These are phyloP conservation scores for Dryas octopetala DNA, from an alignment of 306 rosid genomes.

Conservation along the genomic window DNA sequence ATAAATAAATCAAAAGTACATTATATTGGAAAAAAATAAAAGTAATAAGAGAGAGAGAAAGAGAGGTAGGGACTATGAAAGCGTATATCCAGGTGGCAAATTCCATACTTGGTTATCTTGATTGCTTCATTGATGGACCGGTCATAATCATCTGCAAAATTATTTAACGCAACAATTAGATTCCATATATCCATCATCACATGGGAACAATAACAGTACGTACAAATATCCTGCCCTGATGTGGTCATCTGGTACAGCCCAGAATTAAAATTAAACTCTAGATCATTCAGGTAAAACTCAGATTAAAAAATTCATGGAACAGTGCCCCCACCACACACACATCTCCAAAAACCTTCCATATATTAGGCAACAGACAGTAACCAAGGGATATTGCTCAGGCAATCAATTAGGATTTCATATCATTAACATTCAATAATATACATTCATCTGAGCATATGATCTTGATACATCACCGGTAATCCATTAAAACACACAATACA, in stretches of 20 bases:
- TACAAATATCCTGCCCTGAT: background rate
- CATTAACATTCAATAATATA: background rate
- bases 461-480: background rate
- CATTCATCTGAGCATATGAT: background rate
- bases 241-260: background rate
- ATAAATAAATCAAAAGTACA: slow-evolving; percentile 16
- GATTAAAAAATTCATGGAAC: background rate
- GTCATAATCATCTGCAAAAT: slow-evolving; percentile 87
- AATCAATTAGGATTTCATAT: background rate
- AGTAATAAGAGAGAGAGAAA: background rate
- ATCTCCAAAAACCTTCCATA: background rate
- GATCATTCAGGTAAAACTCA: background rate
- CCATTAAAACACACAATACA: background rate
- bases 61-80: background rate
- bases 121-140: slow-evolving; percentile 96
- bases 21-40: background rate
- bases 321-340: background rate
- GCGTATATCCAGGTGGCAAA: slow-evolving; percentile 9
- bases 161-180: slow-evolving; percentile 33
- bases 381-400: background rate
- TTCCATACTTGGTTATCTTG: slow-evolving; percentile 89
- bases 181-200: slow-evolving; percentile 28
- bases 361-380: background rate
- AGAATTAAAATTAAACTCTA: background rate
- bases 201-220: background rate